Evolutionary conservation across 176 grass and related monocot species (phyloP).

Genomic region (Alopecurus myosuroides): DNA sequence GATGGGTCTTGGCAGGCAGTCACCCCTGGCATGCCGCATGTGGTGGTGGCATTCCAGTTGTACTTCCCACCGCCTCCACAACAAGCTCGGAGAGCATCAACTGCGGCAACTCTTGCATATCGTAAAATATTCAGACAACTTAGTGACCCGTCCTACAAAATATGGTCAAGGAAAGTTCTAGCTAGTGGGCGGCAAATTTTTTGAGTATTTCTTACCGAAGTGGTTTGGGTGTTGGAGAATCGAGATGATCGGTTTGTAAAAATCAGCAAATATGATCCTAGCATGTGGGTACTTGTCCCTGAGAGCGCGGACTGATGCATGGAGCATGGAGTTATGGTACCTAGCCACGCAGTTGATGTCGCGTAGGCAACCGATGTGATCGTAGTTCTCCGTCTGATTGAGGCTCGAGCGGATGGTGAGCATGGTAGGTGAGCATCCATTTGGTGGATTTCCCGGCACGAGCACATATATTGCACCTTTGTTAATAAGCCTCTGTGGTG

Average conservation of each 20-base stretch:
- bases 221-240: background rate
- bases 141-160: background rate
- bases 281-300: background rate
- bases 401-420: background rate
- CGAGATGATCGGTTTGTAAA: background rate
- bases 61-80: constrained; percentile 11
- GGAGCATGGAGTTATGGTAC: constrained; percentile 5
- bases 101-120: background rate
- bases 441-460: constrained; percentile 27
- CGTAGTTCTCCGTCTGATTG: background rate
- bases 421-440: background rate
- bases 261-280: constrained; percentile 25
- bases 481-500: constrained; percentile 13
- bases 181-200: background rate
- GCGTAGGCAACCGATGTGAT: background rate
- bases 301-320: background rate
- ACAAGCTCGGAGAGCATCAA: background rate
- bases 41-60: background rate
- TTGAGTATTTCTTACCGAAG: background rate
- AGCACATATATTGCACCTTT: background rate
- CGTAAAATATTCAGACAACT: background rate
- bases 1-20: background rate
- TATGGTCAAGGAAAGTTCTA: background rate
- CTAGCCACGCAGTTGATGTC: background rate
- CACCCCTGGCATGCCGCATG: constrained; percentile 10